These are phyloP conservation scores for Zygosaccharomyces sapae DNA, from an alignment of 1,139 yeast species.

Conservation along the genomic window DNA sequence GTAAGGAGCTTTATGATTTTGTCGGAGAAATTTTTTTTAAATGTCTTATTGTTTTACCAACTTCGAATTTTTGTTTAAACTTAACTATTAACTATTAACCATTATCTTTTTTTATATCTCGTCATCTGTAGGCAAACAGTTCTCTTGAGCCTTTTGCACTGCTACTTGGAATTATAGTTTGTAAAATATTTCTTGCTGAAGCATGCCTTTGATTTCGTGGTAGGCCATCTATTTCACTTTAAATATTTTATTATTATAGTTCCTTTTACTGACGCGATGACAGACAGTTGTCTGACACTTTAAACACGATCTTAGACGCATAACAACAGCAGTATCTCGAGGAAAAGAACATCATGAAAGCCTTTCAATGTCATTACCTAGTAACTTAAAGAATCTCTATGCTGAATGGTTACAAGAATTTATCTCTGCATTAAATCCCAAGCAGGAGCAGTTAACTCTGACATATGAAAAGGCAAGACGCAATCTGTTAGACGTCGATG, in stretches of 20 bases:
- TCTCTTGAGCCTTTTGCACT: neutral
- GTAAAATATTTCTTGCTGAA: neutral
- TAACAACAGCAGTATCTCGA: neutral
- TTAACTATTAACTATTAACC: neutral
- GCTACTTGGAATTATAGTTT: neutral
- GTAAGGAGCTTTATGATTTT: constrained; percentile 42
- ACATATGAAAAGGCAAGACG: constrained; percentile 31
- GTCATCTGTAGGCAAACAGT: neutral
- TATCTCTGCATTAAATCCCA: constrained; percentile 22
- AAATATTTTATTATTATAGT: neutral
- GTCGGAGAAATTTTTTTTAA: constrained; percentile 6
- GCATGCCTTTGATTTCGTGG: neutral
- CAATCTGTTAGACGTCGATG: constrained; percentile 23
- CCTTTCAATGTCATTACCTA: constrained; percentile 21
- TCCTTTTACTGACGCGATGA: neutral
- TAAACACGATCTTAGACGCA: neutral
- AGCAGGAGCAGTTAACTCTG: constrained; percentile 29
- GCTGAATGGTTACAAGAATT: constrained; percentile 30
- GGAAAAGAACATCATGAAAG: neutral
- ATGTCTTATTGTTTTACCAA: constrained; percentile 1
- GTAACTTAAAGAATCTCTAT: constrained; percentile 27
- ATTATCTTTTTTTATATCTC: neutral
- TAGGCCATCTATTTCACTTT: neutral
- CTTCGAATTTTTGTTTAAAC: constrained; percentile 1
- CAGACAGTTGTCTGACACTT: neutral